Evolutionary conservation across 495 filamentous ascomycete species (phyloP).

Genomic region (Daldinia decipiens): DNA sequence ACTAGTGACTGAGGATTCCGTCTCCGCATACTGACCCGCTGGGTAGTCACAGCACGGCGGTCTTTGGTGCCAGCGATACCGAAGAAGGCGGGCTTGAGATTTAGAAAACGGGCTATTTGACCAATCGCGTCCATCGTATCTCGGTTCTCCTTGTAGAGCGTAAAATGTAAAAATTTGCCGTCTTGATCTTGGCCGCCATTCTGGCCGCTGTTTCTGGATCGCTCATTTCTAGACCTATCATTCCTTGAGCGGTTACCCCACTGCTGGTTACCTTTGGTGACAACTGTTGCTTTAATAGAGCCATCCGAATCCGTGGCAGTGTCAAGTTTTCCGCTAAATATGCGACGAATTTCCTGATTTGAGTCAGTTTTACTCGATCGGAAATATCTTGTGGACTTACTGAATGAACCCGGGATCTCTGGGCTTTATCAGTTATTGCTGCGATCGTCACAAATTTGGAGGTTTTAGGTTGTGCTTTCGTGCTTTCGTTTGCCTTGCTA

Average conservation of each 20-base stretch:
- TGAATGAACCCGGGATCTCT: conserved; percentile 54
- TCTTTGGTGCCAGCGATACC: conserved; percentile 96
- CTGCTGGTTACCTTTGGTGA: conserved; percentile 46
- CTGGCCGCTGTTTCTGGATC: conserved; percentile 43
- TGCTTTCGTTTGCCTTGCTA: conserved; percentile 32
- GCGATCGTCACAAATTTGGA: conserved; percentile 42
- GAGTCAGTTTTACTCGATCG: conserved; percentile 23
- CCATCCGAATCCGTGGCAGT: conserved; percentile 44
- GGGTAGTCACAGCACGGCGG: conserved; percentile 84
- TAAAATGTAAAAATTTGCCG: conserved; percentile 88
- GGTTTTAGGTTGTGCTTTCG: conserved; percentile 41
- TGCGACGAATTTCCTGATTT: conserved; percentile 56
- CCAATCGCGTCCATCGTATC: conserved; percentile 94
- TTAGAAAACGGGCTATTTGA: conserved; percentile 73
- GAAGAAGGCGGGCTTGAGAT: conserved; percentile 74
- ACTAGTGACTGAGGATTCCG: conserved; percentile 71
- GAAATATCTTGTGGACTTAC: conserved; percentile 33
- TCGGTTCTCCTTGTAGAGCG: conserved; percentile 96
- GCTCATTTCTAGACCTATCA: conserved; percentile 44
- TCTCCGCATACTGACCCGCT: conserved; percentile 78
- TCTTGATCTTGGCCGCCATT: conserved; percentile 51
- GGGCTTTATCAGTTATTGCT: conserved; percentile 52
- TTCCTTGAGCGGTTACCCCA: conserved; percentile 53
- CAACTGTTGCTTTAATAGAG: conserved; percentile 51
- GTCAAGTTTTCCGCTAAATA: conserved; percentile 53